Base-by-base conservation (phyloP, 352 stramenopile genomes). In the Phytophthora idaei region DNA sequence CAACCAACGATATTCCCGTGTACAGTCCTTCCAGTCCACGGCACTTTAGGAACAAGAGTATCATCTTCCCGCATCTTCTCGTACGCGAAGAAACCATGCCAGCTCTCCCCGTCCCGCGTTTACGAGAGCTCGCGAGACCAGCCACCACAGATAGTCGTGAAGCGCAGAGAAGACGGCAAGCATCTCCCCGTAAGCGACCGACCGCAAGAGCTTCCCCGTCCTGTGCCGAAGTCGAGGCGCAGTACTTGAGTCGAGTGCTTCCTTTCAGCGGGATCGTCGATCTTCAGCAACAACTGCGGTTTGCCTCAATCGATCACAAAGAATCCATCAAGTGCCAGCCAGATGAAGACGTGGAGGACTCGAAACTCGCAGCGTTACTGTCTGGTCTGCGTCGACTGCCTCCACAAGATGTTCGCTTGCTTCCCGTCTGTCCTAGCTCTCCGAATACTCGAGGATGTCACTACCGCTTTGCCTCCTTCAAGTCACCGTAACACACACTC, bases 51-150 rank as follows among this genome's bases (percentile, higher is more conserved):
- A 65, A 73, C 36, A 51, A 57, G 21, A 76, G 69, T 10, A 63
- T 89, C 37, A 44, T 73, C 8, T 89, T 90, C 61, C 80, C 82
- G 1, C 77, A 78, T 28, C 77, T 89, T 36, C 62, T 89, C 29
- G 51, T 74, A 57, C 58, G 61, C 25, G 67, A 80, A 27, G 67
- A 74, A 57, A 44, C 51, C 9, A 17, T 55, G 10, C 7, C 15
- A 47, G 34, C 28, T 14, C 32, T 69, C 28, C 57, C 66, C 55
- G 31, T 28, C 17, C 45, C 55, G 41, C 55, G 60, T 7, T 41
- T 64, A 17, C 50, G 66, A 15, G 64, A 74, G n/a, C 61, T 74
- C n/a, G 53, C 66, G 15, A 55, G 66, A 58, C 66, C 66, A 39
- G 54, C 53, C 42, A 70, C 61, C 25, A 49, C 53, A 3, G 56